Evolutionary conservation across 805 yeast species (phyloP).

Genomic region (Saccharomycopsis guyanensis): DNA sequence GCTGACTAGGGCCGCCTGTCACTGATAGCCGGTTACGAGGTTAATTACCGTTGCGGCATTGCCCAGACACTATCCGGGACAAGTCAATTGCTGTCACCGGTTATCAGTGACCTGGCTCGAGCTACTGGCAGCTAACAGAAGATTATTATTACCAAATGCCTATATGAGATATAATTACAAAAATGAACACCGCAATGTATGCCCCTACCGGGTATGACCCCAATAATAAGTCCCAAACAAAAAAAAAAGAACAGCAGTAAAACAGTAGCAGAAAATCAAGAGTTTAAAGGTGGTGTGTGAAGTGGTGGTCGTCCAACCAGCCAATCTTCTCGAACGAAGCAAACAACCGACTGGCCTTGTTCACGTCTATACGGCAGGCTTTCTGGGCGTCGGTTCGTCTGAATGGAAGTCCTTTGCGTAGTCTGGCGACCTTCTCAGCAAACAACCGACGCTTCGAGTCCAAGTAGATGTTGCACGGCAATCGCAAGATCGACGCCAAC

Average conservation of each 20-base stretch:
- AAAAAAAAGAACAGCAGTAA: not conserved
- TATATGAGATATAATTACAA: too few relatives aligned
- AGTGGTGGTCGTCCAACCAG: conserved; percentile 76
- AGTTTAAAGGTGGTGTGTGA: conserved; percentile 34
- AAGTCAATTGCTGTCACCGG: too few relatives aligned
- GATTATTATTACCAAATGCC: too few relatives aligned
- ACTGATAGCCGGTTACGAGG: too few relatives aligned
- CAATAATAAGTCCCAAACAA: not conserved
- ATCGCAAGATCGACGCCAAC: conserved; percentile 80
- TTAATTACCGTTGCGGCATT: too few relatives aligned
- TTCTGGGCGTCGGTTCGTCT: conserved; percentile 97
- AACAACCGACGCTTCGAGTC: conserved; percentile 79
- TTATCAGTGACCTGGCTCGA: too few relatives aligned
- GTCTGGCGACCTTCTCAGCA: conserved; percentile 77
- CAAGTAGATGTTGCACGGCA: conserved; percentile 79
- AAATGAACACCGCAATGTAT: not conserved
- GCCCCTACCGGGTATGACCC: not conserved
- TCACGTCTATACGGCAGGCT: conserved; percentile 94
- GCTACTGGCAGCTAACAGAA: too few relatives aligned
- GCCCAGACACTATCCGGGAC: too few relatives aligned
- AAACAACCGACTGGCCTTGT: conserved; percentile 85
- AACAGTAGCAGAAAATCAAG: not conserved
- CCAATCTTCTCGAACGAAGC: conserved; percentile 90
- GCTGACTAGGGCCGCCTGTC: too few relatives aligned
- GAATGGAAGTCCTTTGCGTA: conserved; percentile 65